Evolutionary conservation across 257 asterid species (phyloP), one percentile per base, ranked within the genome.

Genomic region (Lithospermum erythrorhizon): DNA sequence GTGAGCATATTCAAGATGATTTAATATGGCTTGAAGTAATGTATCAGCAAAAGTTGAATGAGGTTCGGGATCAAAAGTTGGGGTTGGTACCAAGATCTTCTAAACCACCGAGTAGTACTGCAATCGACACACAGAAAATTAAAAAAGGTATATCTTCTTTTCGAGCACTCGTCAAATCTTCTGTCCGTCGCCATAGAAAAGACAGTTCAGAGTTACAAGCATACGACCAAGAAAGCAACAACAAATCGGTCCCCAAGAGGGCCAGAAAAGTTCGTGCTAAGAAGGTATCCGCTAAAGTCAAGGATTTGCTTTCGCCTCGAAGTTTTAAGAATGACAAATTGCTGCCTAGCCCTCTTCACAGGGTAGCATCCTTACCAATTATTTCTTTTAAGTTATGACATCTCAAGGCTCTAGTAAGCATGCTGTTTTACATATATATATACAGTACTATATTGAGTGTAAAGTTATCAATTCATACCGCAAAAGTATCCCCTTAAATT

Each of bases 1-100:
- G 49, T 13, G 49, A 41, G 2, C 49, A 11, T 41, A 77, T 70
- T 13, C 68, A 65, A 61, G 81, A 76, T 60, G 91, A 81, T 62
- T 53, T 79, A 35, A 76, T 83, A 70, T 82, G 94, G 94, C 83
- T 84, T 24, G 82, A 84, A 84, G 90, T 85, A 52, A 87, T 75
- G 78, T 82, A 78, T 61, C 84, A 75, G 59, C 63, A 62, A 73
- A 87, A 83, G 61, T 24, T 81, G 76, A 81, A 79, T 63, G 86
- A 77, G 52, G 70, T 84, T 35, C 76, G 68, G 27, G 78, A 78
- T 73, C 72, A 79, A 45, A 78, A 74, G 22, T 70, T 75, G 0
- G 72, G 82, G 57, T 65, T 70, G 9, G 20, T 58, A 61, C 66
- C 72, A 45, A 68, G 70, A 57, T 55, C 74, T 57, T 63, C 66